Conservation (phyloP, 148 eudicot genomes). For the Polygonum aviculare region DNA sequence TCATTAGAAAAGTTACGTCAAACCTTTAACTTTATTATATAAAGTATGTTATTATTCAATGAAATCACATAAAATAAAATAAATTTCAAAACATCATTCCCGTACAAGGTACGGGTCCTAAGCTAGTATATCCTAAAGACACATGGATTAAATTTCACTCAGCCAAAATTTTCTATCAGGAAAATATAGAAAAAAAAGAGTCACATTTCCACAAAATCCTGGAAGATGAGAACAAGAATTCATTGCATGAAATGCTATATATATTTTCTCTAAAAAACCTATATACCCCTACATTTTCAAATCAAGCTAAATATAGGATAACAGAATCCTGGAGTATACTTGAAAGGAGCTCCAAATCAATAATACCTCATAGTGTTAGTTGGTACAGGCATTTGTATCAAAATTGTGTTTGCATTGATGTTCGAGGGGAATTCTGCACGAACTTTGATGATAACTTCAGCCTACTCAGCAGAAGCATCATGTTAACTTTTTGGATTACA, state of each 20-base stretch:
- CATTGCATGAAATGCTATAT: neutral
- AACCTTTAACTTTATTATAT: too few species aligned
- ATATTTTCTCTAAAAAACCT: neutral
- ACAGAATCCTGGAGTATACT: neutral
- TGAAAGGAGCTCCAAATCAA: neutral
- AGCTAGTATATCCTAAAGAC: neutral
- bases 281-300: neutral
- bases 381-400: slow-evolving; percentile 81
- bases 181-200: neutral
- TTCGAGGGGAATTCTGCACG: slow-evolving; percentile 72
- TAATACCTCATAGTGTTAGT: slow-evolving; percentile 67
- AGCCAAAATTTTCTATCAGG: neutral
- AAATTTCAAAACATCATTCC: too few species aligned
- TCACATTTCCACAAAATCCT: neutral
- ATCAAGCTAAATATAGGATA: neutral
- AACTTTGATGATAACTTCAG: slow-evolving; percentile 73
- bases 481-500: neutral
- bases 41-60: too few species aligned
- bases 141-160: neutral
- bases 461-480: slow-evolving; percentile 31
- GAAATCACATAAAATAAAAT: too few species aligned
- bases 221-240: neutral
- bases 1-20: too few species aligned
- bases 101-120: too few species aligned
- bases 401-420: slow-evolving; percentile 66